Base-by-base conservation (phyloP, 805 yeast genomes). In the Metschnikowia lochheadii region DNA sequence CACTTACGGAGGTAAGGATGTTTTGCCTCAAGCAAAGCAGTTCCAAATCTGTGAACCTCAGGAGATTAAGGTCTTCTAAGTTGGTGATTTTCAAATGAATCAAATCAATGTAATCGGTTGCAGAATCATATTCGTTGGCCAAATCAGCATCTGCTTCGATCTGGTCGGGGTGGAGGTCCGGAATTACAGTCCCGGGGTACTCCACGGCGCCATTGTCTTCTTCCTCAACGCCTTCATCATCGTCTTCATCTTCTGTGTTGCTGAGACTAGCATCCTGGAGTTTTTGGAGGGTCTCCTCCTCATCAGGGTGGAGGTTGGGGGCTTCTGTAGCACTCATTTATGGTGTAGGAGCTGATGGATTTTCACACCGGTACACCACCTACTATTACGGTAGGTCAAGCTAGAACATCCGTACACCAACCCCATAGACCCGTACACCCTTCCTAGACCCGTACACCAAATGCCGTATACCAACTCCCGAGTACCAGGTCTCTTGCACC, bases 1-100 rank as follows among this genome's bases (percentile, higher is more conserved):
- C 70, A 40, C 82, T 78, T 36, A 91, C 76, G n/a, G 85, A 79
- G 29, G 86, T 83, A 37, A 94, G 73, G 56, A 89, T 71, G 66
- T 94, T 94, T 62, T 90, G 96, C 63, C 99, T 80, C 52, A 94
- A 73, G 53, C 90, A 85, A 18, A 92, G 70, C 4, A 74, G 63
- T 56, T 79, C 83, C 52, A 90, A 69, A 29, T 79, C 66, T 3
- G 54, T 62, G 63, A 90, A 88, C 50, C 88, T 71, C 13, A 62
- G 64, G 43, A 89, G 67, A 32, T 79, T 72, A 56, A 89, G 70
- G 52, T 78, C 88, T 49, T 81, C 84, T 60, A 89, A 60, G 0
- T 86, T 78, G 8, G 72, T 61, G 38, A 89, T 81, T 66, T 86
- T 87, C 63, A 85, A 68, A 62, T 89, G 96, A 17, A 85, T 73